These are phyloP conservation scores for Afroboletus lepidellus DNA, from an alignment of 1,284 basidiomycete genomes.

Conservation along the genomic window DNA sequence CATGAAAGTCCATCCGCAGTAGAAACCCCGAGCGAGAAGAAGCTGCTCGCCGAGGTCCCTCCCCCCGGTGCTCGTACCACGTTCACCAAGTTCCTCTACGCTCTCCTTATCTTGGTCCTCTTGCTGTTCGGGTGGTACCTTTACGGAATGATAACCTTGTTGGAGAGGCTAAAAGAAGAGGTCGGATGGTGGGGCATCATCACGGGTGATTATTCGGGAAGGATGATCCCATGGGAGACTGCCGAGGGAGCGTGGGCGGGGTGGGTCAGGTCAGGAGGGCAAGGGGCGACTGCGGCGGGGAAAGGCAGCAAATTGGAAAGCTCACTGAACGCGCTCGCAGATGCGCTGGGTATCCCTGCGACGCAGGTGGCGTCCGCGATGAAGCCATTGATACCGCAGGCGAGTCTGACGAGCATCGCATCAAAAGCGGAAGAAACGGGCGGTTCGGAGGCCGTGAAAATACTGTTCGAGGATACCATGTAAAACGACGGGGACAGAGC, in stretches of 20 bases:
- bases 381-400: constrained; percentile 54
- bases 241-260: background rate
- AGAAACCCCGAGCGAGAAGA: background rate
- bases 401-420: constrained; percentile 52
- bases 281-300: background rate
- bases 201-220: background rate
- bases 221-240: background rate
- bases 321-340: constrained; percentile 56
- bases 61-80: constrained; percentile 4
- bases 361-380: constrained; percentile 61
- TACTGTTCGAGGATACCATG: constrained; percentile 32
- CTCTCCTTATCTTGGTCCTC: constrained; percentile 8
- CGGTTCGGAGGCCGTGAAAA: constrained; percentile 37
- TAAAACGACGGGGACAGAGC: background rate
- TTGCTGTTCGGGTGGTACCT: constrained; percentile 24
- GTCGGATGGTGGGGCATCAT: constrained; percentile 27
- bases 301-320: constrained; percentile 38
- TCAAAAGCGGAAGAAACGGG: constrained; percentile 41
- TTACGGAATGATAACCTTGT: constrained; percentile 10
- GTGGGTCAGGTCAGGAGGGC: background rate
- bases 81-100: constrained; percentile 18
- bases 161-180: constrained; percentile 23
- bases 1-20: background rate
- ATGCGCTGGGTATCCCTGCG: constrained; percentile 58
- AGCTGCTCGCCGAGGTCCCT: background rate